Percentiles rank a stretch among this genome's conserved stretches.
Conservation (phyloP, 768 basidiomycete species). For the Kwoniella mangroviensis region DNA sequence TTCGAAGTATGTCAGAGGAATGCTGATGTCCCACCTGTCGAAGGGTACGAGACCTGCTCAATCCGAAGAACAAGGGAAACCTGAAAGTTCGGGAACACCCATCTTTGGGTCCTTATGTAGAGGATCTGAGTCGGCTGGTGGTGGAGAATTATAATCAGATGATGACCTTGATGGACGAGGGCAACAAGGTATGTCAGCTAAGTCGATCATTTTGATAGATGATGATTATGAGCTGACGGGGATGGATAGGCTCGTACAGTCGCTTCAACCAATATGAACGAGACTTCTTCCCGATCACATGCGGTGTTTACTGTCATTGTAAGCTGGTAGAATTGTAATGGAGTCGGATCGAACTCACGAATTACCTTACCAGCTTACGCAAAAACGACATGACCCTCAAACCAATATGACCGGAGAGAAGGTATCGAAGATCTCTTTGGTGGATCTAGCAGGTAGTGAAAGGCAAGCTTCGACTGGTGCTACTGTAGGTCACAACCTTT, state of each 20-base stretch:
- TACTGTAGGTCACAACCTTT: constrained; percentile 60
- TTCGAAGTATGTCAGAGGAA: too few species aligned
- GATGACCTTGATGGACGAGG: constrained; percentile 99
- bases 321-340: not conserved
- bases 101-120: constrained; percentile 85
- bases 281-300: constrained; percentile 97
- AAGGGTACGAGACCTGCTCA: constrained; percentile 94
- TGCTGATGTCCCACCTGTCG: constrained; percentile 26
- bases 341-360: constrained; percentile 15
- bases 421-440: constrained; percentile 96
- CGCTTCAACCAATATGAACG: constrained; percentile 99
- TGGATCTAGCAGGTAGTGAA: constrained; percentile 96
- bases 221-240: constrained; percentile 21
- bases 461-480: constrained; percentile 97
- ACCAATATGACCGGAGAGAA: constrained; percentile 95
- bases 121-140: constrained; percentile 90
- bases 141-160: constrained; percentile 92
- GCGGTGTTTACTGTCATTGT: constrained; percentile 87
- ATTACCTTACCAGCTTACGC: constrained; percentile 68
- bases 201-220: not conserved
- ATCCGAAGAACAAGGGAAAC: constrained; percentile 95
- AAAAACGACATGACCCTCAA: constrained; percentile 81
- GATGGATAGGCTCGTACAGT: constrained; percentile 76
- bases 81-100: constrained; percentile 97
- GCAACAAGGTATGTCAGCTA: constrained; percentile 70